Base-by-base conservation (phyloP, 805 yeast species). In the Yamadazyma kitorensis region DNA sequence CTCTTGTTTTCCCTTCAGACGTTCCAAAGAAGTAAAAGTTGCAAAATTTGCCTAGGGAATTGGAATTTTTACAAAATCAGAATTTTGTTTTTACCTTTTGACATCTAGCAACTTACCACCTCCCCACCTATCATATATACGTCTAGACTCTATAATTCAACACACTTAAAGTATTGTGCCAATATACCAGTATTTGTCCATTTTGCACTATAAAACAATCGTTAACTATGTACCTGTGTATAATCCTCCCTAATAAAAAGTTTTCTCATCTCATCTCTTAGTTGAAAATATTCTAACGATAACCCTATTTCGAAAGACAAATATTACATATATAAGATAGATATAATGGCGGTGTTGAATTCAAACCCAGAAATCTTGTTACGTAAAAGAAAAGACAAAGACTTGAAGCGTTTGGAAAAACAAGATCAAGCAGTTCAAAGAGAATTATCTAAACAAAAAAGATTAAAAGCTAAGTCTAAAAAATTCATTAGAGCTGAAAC, bases 351-450 rank as follows among this genome's bases (percentile, higher is more conserved):
- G 28, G 62, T 76, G 33, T 62, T 78, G 33, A 77, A 81, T 54
- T 71, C 82, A 17, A 82, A 80, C 53, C 91, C 93, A 24, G 93
- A 85, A 57, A 71, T 85, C 36, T 75, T 85, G 47, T 70, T 85
- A 43, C 78, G 80, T 53, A 85, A 84, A 67, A 78, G 94, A 63
- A 85, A 83, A 66, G 76, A 82, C 53, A 83, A 82, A 40, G 91
- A 84, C 56, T 69, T 82, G 57, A 67, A 80, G 46, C 74, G 88
- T 56, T 49, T 83, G 34, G 85, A 80, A 56, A 84, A 81, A 52
- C 91, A 82, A 57, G 84, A 80, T 44, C 70, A 71, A 36, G 80
- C 80, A 11, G 69, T 69, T 43, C 61, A 67, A 48, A 76, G 72
- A 56, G 65, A 62, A 27, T 70, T 68, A 35, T 70, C 64, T 31